phyloP scores from a whole-genome alignment of 2,329 filamentous ascomycete genomes.

The Bipolaris bicolor region DNA sequence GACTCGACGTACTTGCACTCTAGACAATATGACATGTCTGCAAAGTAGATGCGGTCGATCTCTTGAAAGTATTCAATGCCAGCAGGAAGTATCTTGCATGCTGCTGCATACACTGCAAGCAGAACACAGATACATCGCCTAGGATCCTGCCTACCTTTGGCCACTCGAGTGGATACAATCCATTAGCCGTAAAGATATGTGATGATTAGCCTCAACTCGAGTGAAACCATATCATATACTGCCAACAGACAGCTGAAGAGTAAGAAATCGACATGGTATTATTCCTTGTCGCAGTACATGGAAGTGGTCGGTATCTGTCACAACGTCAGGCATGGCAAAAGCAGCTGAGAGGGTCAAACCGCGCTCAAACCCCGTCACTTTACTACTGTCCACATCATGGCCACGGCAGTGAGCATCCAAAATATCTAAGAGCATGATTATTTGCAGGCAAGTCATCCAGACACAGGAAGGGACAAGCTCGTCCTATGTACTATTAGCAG shows the following conservation, averaged over 20 bases:
- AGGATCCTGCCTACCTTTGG: background rate
- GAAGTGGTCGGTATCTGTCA: constrained; percentile 15
- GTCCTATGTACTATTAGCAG: constrained; percentile 35
- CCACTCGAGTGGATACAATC: background rate
- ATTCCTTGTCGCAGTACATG: background rate
- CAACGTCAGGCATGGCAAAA: constrained; percentile 19
- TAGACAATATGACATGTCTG: background rate
- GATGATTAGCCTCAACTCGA: background rate
- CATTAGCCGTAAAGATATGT: background rate
- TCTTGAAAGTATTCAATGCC: background rate
- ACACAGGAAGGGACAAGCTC: constrained; percentile 24
- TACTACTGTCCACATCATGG: constrained; percentile 10
- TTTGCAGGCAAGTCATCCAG: constrained; percentile 20
- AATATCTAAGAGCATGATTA: constrained; percentile 24
- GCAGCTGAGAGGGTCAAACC: constrained; percentile 20
- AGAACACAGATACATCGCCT: background rate
- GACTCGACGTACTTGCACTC: too few relatives aligned
- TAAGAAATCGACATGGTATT: background rate
- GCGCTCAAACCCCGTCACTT: constrained; percentile 2
- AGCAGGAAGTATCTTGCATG: background rate
- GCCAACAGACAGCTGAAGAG: background rate
- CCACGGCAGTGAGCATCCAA: constrained; percentile 13
- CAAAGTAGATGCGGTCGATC: background rate
- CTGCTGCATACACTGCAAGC: background rate
- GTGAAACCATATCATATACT: background rate